These are phyloP conservation scores for Boletus mariae DNA, from an alignment of 1,284 basidiomycete species.

Conservation along the genomic window DNA sequence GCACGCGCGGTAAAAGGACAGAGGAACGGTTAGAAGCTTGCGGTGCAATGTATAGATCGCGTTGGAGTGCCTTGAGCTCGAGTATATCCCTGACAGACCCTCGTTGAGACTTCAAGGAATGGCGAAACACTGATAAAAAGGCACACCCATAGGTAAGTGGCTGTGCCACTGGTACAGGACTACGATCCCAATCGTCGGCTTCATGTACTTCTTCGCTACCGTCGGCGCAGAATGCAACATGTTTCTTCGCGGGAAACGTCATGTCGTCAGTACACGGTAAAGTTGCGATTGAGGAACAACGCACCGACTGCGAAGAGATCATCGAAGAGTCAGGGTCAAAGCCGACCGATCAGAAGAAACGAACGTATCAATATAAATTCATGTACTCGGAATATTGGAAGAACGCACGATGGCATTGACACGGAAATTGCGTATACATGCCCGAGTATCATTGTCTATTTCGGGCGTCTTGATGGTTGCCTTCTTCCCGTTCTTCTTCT, in stretches of 20 bases:
- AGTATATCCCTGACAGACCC: conserved; percentile 48
- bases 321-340: neutral
- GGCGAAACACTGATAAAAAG: neutral
- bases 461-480: conserved; percentile 6
- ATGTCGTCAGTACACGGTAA: conserved; percentile 2
- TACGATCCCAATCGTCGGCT: conserved; percentile 71
- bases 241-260: conserved; percentile 34
- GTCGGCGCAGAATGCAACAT: conserved; percentile 53
- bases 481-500: conserved; percentile 18
- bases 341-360: neutral
- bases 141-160: conserved; percentile 53
- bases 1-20: conserved; percentile 45
- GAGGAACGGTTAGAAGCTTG: conserved; percentile 40
- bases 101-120: neutral
- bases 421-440: conserved; percentile 29
- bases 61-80: conserved; percentile 59
- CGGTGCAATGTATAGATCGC: conserved; percentile 50
- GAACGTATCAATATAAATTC: conserved; percentile 13
- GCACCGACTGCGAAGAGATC: conserved; percentile 10
- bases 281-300: neutral
- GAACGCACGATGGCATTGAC: conserved; percentile 21
- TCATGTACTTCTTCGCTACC: conserved; percentile 52
- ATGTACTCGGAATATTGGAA: neutral
- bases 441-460: conserved; percentile 19
- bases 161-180: conserved; percentile 48